These are phyloP conservation scores for Casaregolazyma suthepensis DNA, from an alignment of 1,139 yeast species.

Conservation along the genomic window DNA sequence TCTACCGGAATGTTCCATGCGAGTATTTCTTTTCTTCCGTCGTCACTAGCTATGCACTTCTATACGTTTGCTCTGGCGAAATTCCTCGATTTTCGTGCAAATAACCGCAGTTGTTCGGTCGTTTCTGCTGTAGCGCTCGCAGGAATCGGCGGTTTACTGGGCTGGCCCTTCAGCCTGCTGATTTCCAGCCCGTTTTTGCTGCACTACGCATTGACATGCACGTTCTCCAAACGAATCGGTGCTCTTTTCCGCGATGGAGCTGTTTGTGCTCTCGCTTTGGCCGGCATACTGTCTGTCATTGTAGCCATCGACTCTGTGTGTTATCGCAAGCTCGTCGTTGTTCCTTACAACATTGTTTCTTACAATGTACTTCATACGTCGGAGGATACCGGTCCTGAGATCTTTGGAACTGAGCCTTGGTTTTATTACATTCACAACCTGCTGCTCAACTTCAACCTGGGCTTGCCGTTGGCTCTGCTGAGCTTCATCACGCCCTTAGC, in stretches of 20 bases:
- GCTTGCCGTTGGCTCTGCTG: slow-evolving; percentile 42
- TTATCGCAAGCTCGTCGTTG: slow-evolving; percentile 52
- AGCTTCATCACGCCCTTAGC: slow-evolving; percentile 32
- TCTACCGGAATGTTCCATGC: slow-evolving; percentile 81
- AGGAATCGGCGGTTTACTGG: slow-evolving; percentile 65
- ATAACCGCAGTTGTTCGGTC: slow-evolving; percentile 17
- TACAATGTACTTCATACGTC: slow-evolving; percentile 75
- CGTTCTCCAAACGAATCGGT: neutral
- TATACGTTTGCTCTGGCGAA: slow-evolving; percentile 48
- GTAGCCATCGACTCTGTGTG: slow-evolving; percentile 56
- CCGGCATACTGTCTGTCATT: slow-evolving; percentile 28
- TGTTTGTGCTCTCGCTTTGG: slow-evolving; percentile 8
- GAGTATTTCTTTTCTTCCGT: slow-evolving; percentile 76
- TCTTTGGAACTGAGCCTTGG: slow-evolving; percentile 87
- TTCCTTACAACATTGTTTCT: slow-evolving; percentile 74
- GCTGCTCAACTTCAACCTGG: slow-evolving; percentile 62
- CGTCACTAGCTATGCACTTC: slow-evolving; percentile 75
- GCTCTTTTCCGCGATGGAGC: slow-evolving; percentile 1
- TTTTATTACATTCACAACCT: slow-evolving; percentile 65
- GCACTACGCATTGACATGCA: slow-evolving; percentile 19
- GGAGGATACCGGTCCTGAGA: slow-evolving; percentile 72
- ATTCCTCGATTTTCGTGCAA: slow-evolving; percentile 24
- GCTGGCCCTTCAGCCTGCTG: slow-evolving; percentile 87
- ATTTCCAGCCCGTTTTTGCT: slow-evolving; percentile 52
- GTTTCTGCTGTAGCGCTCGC: slow-evolving; percentile 43